A percentile compares a stretch with the other conserved stretches of the same genome.
phyloP scores from a whole-genome alignment of 768 basidiomycete genomes.

The Boletus sp. region DNA sequence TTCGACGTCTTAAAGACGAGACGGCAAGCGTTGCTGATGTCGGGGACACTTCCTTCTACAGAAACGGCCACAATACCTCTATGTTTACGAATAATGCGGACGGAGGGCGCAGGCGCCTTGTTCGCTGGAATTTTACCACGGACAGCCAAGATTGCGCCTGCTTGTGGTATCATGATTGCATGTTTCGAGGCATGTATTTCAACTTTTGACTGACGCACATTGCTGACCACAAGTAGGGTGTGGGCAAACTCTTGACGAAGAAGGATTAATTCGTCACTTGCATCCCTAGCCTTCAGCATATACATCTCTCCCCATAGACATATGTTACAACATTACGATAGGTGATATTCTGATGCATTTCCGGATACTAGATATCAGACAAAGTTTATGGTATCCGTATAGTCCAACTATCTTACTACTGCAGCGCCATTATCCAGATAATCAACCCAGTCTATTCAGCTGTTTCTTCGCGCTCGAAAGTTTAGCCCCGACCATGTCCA shows the following conservation, averaged over 20 bases:
- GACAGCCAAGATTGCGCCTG: slow-evolving; percentile 93
- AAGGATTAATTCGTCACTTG: slow-evolving; percentile 16
- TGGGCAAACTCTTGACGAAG: slow-evolving; percentile 53
- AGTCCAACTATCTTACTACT: slow-evolving; percentile 3
- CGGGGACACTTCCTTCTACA: slow-evolving; percentile 39
- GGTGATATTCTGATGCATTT: slow-evolving; percentile 17
- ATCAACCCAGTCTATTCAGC: slow-evolving; percentile 71
- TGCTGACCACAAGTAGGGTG: slow-evolving; percentile 43
- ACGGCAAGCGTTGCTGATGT: slow-evolving; percentile 80
- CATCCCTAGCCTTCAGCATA: slow-evolving; percentile 1
- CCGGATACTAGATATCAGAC: slow-evolving; percentile 8
- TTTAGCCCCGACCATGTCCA: slow-evolving; percentile 77
- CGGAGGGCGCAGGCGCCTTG: slow-evolving; percentile 75
- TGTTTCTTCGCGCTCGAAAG: slow-evolving; percentile 78
- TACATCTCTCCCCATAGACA: slow-evolving; percentile 31
- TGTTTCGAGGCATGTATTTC: slow-evolving; percentile 75
- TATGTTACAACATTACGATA: slow-evolving; percentile 21
- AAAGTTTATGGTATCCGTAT: slow-evolving; percentile 24
- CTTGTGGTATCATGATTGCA: slow-evolving; percentile 98
- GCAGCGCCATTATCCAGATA: background rate
- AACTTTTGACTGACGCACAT: slow-evolving; percentile 3
- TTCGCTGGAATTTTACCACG: slow-evolving; percentile 86
- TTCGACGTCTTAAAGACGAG: slow-evolving; percentile 98
- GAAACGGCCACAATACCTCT: slow-evolving; percentile 59
- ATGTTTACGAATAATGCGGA: slow-evolving; percentile 64